These are phyloP conservation scores for Chalciporus piperatus DNA, from an alignment of 768 basidiomycete species.

Conservation along the genomic window DNA sequence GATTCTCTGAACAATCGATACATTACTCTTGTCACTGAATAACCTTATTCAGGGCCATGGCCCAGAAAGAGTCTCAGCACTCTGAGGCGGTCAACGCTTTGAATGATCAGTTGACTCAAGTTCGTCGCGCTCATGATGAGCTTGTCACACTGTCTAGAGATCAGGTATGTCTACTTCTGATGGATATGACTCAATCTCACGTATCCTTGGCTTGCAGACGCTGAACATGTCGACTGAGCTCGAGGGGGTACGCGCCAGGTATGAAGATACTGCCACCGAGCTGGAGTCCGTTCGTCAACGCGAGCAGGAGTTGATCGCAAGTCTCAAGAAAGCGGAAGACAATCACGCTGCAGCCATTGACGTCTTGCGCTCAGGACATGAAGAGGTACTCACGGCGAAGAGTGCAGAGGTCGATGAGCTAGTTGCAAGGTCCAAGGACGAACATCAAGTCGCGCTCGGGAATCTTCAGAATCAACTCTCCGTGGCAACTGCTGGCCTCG, in stretches of 20 bases:
- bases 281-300: slow-evolving; percentile 57
- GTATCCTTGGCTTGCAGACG: slow-evolving; percentile 41
- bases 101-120: slow-evolving; percentile 60
- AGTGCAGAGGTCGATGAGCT: slow-evolving; percentile 41
- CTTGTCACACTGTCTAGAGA: slow-evolving; percentile 78
- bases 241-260: slow-evolving; percentile 65
- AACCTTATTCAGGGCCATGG: slow-evolving; percentile 74
- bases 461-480: slow-evolving; percentile 45
- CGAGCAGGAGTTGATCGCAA: slow-evolving; percentile 52
- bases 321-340: slow-evolving; percentile 48
- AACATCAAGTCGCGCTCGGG: slow-evolving; percentile 42
- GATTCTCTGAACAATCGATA: slow-evolving; percentile 27
- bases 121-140: slow-evolving; percentile 79
- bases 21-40: slow-evolving; percentile 7
- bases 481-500: slow-evolving; percentile 39
- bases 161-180: slow-evolving; percentile 52
- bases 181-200: neutral
- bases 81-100: slow-evolving; percentile 75
- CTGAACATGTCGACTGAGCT: slow-evolving; percentile 88
- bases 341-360: slow-evolving; percentile 50
- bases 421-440: slow-evolving; percentile 46
- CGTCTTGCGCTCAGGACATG: slow-evolving; percentile 43
- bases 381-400: slow-evolving; percentile 41
- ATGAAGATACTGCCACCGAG: slow-evolving; percentile 47
- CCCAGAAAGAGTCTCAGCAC: slow-evolving; percentile 91